A percentile compares a stretch with the other conserved stretches of the same genome.
These are phyloP conservation scores for Daldinia grandis DNA, from an alignment of 495 filamentous ascomycete genomes.

Conservation along the genomic window DNA sequence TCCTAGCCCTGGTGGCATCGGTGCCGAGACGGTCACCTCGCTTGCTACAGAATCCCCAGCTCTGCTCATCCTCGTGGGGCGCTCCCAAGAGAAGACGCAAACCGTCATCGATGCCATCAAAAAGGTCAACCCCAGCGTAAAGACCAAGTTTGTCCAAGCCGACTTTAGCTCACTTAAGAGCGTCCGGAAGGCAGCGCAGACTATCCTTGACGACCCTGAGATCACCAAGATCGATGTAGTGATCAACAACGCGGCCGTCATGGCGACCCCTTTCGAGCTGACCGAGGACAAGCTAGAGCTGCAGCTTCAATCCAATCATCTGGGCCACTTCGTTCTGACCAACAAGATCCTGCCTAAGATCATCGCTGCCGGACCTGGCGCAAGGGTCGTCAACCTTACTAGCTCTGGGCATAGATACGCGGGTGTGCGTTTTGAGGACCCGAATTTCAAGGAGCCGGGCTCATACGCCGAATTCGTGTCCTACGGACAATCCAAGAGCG, in stretches of 20 bases:
- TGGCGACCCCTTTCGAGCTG: conserved; percentile 56
- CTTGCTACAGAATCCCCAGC: conserved; percentile 54
- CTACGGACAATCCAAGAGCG: conserved; percentile 67
- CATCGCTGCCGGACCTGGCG: conserved; percentile 41
- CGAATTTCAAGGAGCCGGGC: conserved; percentile 53
- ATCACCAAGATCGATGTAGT: conserved; percentile 68
- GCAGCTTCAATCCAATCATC: conserved; percentile 67
- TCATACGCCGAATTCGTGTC: conserved; percentile 55
- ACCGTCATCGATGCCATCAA: conserved; percentile 53
- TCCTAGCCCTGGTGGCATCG: conserved; percentile 56
- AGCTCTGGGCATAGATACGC: conserved; percentile 53
- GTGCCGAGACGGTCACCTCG: conserved; percentile 55
- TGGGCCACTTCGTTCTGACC: conserved; percentile 68
- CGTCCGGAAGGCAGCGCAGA: conserved; percentile 60
- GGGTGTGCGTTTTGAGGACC: conserved; percentile 60
- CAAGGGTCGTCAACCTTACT: conserved; percentile 50
- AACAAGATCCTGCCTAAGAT: conserved; percentile 62
- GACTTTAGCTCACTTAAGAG: conserved; percentile 57
- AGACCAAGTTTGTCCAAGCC: conserved; percentile 54
- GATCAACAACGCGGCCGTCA: conserved; percentile 76
- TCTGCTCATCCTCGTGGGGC: conserved; percentile 54
- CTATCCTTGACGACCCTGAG: conserved; percentile 53
- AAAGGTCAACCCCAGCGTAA: conserved; percentile 48
- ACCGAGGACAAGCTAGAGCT: conserved; percentile 60
- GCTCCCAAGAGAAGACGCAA: conserved; percentile 50